These are phyloP conservation scores for Mycena vitilis DNA, from an alignment of 768 basidiomycete species.

Conservation along the genomic window DNA sequence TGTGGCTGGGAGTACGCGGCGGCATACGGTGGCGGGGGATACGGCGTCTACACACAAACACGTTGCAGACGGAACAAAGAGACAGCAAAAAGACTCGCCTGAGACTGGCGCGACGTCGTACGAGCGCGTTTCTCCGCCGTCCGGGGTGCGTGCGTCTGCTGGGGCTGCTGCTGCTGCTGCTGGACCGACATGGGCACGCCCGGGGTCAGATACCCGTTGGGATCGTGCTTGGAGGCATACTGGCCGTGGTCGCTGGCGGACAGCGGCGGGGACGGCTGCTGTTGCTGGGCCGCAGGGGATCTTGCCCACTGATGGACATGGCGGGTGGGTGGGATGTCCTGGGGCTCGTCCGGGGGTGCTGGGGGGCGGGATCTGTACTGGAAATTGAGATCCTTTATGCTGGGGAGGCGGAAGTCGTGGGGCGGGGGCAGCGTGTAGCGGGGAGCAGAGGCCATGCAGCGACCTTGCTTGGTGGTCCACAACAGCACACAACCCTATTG, in stretches of 20 bases:
- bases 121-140: slow-evolving; percentile 23
- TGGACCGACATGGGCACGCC: slow-evolving; percentile 36
- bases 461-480: too few species aligned
- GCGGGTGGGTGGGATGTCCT: slow-evolving; percentile 44
- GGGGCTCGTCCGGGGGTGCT: slow-evolving; percentile 44
- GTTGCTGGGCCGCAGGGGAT: slow-evolving; percentile 42
- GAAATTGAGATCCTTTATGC: slow-evolving; percentile 81
- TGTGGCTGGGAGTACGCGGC: slow-evolving; percentile 25
- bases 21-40: slow-evolving; percentile 2
- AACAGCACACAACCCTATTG: slow-evolving; percentile 11
- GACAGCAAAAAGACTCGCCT: slow-evolving; percentile 21
- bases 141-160: neutral
- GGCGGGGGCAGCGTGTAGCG: slow-evolving; percentile 48
- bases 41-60: slow-evolving; percentile 16
- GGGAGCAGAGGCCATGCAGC: slow-evolving; percentile 31
- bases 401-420: slow-evolving; percentile 70
- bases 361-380: slow-evolving; percentile 49
- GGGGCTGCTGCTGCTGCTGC: slow-evolving; percentile 27
- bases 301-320: slow-evolving; percentile 48
- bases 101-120: slow-evolving; percentile 31
- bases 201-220: slow-evolving; percentile 60
- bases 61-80: slow-evolving; percentile 21
- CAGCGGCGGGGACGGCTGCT: slow-evolving; percentile 61
- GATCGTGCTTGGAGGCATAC: slow-evolving; percentile 62
- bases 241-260: slow-evolving; percentile 62